Conservation (phyloP, 441 rosid species). For the Sinapis alba region DNA sequence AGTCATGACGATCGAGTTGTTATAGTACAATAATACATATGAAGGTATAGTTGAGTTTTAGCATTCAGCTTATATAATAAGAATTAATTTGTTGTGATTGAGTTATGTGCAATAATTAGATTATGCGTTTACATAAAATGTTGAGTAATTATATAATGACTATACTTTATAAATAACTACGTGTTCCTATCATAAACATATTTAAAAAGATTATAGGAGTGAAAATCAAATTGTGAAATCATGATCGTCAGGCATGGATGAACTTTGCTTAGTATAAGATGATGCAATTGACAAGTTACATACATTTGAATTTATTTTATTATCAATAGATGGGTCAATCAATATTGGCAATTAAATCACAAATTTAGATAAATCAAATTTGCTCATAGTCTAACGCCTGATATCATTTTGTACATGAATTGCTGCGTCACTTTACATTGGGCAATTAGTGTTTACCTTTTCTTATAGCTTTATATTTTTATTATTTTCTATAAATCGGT, state of each 20-base stretch:
- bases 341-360: background rate
- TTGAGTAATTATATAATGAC: background rate
- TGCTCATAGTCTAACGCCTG: background rate
- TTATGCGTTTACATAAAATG: slow-evolving; percentile 28
- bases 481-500: no score
- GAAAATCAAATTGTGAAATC: slow-evolving; percentile 21
- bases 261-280: slow-evolving; percentile 14
- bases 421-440: background rate
- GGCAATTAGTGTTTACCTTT: background rate
- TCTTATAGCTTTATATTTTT: background rate
- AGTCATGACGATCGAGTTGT: background rate
- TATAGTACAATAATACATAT: slow-evolving; percentile 14
- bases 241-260: slow-evolving; percentile 19
- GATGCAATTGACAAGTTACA: background rate
- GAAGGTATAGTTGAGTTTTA: slow-evolving; percentile 4
- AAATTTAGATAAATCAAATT: slow-evolving; percentile 6
- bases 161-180: slow-evolving; percentile 9
- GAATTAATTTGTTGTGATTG: background rate
- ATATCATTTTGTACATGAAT: slow-evolving; percentile 3
- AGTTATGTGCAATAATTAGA: slow-evolving; percentile 15
- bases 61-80: slow-evolving; percentile 12
- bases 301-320: background rate
- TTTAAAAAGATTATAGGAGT: background rate
- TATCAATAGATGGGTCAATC: slow-evolving; percentile 10
- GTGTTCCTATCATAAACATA: background rate